Evolutionary conservation across 176 grass and related monocot genomes (phyloP), one percentile per base, ranked within the genome.

Genomic region (Rhynchospora breviuscula): DNA sequence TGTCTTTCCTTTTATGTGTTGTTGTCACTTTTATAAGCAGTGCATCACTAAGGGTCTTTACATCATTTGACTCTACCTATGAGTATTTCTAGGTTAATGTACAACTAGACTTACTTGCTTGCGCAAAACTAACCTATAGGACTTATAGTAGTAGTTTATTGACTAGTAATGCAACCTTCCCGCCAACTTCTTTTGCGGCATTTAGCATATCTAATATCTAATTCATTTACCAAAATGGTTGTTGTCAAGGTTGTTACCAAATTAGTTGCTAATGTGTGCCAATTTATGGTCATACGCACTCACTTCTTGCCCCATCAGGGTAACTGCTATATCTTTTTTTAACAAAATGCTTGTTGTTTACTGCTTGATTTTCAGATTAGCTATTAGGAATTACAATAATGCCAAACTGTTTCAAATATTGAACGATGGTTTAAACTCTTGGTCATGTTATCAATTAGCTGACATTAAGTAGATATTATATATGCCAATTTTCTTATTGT

Each of bases 121-220:
- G 54, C 14, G 33, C 35, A 40, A 40, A 73, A 56, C 57, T 85
- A 51, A 80, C 17, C 63, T 22, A 22, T 80, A 69, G 4, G 52
- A 84, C 58, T 80, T 57, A 14, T 60, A 18, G 77, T 88, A 68
- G 67, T 23, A 78, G 75, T 49, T 85, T 60, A 67, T 67, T 81
- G 49, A 31, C 23, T 56, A 77, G 49, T 77, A 29, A 51, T 56
- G 25, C 73, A 77, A 57, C 49, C 54, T 51, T 31, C 73, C 21
- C 10, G 73, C 49, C 48, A 77, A 77, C 23, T 33, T 54, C 48
- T 33, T 2, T 77, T 77, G 73, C 51, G 12, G 73, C 46, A 77
- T 18, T 17, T 77, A 23, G 29, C 49, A 75, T 75, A 74, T 25
- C 18, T 53, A 25, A 45, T 44, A 40, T 40, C 35, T 31, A 77